Base-by-base conservation (phyloP, 305 asterid genomes). In the Euphrasia arctica region DNA sequence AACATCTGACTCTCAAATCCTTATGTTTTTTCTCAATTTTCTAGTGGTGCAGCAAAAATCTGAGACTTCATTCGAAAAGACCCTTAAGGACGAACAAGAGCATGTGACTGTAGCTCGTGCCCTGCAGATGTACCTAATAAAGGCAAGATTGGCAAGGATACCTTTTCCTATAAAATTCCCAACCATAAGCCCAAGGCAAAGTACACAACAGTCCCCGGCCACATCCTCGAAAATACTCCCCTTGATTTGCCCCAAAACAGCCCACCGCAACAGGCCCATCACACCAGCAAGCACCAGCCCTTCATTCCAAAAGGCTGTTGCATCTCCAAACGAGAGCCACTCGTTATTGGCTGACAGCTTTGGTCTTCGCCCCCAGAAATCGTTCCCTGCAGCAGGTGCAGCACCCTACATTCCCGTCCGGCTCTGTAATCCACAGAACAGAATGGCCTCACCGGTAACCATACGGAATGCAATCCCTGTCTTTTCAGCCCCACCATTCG, bases 31-130 rank as follows among this genome's bases (percentile, higher is more conserved):
- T 43, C 51, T 71, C 71, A 39, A 75, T 60, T 59, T 27, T 39
- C 47, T 90, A 86, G 96, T 93, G 75, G 90, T 81, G 70, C 96
- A 80, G 72, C 91, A 84, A 75, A 90, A 84, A 75, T 75, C 84
- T 29, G 96, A 83, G 75, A 76, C 77, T 54, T 77, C 86, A 47
- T 75, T 75, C 18, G 91, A 84, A 32, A 85, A 73, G 78, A 64
- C 64, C 68, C 85, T 72, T 47, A 86, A 70, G 63, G 98, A 93
- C 50, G 96, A 93, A 77, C 96, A 84, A 69, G 98, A 93, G 86
- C 98, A 93, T 49, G 87, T 93, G 66, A 90, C 87, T 0, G 97
- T 87, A 51, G 96, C 97, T 56, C 89, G 96, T 58, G 97, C 97
- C 29, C 78, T 93, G 69, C 95, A 93, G 67, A 84, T 75, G 83